These are phyloP conservation scores for Hippophae rhamnoides DNA, from an alignment of 306 rosid species.

Conservation along the genomic window DNA sequence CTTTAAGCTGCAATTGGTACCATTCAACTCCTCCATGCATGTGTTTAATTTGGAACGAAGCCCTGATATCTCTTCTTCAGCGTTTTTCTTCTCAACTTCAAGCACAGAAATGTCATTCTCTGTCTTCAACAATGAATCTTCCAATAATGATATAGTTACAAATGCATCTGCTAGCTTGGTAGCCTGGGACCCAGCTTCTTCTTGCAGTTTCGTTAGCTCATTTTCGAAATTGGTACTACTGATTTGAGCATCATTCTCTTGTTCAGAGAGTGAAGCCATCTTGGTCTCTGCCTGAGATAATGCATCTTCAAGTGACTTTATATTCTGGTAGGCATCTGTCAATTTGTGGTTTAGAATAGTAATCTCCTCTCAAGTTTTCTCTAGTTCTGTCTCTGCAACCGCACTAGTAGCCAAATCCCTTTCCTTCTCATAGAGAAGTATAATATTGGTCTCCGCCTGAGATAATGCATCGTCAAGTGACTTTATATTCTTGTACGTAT, in stretches of 20 bases:
- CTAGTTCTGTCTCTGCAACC: slow-evolving; percentile 53
- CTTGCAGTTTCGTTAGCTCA: slow-evolving; percentile 62
- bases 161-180: slow-evolving; percentile 44
- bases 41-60: slow-evolving; percentile 63
- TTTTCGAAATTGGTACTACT: slow-evolving; percentile 47
- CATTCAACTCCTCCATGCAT: slow-evolving; percentile 56
- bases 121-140: slow-evolving; percentile 62
- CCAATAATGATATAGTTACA: slow-evolving; percentile 43
- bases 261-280: slow-evolving; percentile 46
- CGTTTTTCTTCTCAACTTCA: slow-evolving; percentile 45
- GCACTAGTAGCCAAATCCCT: slow-evolving; percentile 44
- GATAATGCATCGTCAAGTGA: slow-evolving; percentile 57
- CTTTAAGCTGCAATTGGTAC: slow-evolving; percentile 47
- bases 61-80: slow-evolving; percentile 53
- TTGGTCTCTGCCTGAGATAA: slow-evolving; percentile 43
- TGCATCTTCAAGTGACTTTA: slow-evolving; percentile 57
- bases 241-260: slow-evolving; percentile 43
- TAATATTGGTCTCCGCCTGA: slow-evolving; percentile 29
- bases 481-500: slow-evolving; percentile 52
- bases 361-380: slow-evolving; percentile 49
- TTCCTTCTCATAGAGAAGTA: slow-evolving; percentile 57
- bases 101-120: slow-evolving; percentile 44
- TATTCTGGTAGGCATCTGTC: slow-evolving; percentile 49
- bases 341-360: slow-evolving; percentile 42
- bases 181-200: slow-evolving; percentile 43